Conservation (phyloP, 176 grass and related monocot species). For the Aegilops bicornis region DNA sequence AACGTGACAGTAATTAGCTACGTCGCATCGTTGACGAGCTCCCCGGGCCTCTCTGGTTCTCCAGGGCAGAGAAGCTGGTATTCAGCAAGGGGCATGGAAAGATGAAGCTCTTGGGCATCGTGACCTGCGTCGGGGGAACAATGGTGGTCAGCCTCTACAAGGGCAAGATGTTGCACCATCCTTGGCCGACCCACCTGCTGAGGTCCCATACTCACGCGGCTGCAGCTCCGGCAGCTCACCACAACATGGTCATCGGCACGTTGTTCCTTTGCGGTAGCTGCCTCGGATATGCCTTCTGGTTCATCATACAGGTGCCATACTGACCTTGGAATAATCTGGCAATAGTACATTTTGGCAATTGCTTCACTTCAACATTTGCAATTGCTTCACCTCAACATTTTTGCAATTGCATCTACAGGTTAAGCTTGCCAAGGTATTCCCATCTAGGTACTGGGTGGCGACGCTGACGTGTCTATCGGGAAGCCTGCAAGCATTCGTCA, state of each 20-base stretch:
- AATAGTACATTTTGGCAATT: no score
- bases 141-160: slow-evolving; percentile 42
- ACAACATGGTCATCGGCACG: slow-evolving; percentile 21
- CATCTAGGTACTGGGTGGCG: slow-evolving; percentile 37
- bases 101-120: slow-evolving; percentile 42
- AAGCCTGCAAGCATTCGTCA: slow-evolving; percentile 11
- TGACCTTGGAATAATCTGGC: no score
- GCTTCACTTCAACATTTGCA: background rate
- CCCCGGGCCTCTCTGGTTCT: background rate
- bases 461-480: slow-evolving; percentile 34
- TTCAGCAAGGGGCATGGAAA: slow-evolving; percentile 15
- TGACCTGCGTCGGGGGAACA: slow-evolving; percentile 38
- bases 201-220: background rate
- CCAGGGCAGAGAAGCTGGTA: slow-evolving; percentile 42
- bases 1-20: no score
- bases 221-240: background rate
- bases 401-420: slow-evolving; percentile 9
- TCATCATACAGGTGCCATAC: slow-evolving; percentile 24
- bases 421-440: slow-evolving; percentile 31
- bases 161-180: slow-evolving; percentile 17
- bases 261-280: slow-evolving; percentile 25
- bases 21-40: background rate
- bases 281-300: slow-evolving; percentile 40
- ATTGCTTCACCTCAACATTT: background rate
- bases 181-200: slow-evolving; percentile 23